Percentiles rank a stretch among this genome's conserved stretches.
Conservation (phyloP, 1,139 yeast species). For the Meyerozyma athensensis region DNA sequence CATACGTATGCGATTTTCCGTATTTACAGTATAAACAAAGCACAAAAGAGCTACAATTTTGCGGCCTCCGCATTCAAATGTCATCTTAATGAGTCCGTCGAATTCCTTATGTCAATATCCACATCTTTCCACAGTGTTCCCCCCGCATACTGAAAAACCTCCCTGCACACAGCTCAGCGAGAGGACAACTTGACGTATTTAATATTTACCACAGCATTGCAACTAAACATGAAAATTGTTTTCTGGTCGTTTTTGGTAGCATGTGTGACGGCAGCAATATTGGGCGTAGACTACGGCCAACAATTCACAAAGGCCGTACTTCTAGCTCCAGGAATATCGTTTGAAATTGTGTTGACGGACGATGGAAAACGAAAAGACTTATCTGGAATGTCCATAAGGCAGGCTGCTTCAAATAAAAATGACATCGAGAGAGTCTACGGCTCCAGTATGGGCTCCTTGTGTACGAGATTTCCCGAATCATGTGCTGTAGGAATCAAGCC, state of each 20-base stretch:
- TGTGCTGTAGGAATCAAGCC: constrained; percentile 67
- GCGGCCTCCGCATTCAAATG: too few relatives aligned
- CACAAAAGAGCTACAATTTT: too few relatives aligned
- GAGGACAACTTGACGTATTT: neutral
- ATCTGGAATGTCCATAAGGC: constrained; percentile 67
- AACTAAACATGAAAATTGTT: constrained; percentile 9
- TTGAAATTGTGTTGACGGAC: constrained; percentile 81
- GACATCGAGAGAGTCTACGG: constrained; percentile 77
- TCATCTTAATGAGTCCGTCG: too few relatives aligned
- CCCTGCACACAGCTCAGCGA: neutral
- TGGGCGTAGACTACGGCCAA: constrained; percentile 89
- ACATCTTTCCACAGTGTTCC: neutral
- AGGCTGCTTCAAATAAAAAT: constrained; percentile 24
- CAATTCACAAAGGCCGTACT: constrained; percentile 84
- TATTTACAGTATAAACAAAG: too few relatives aligned
- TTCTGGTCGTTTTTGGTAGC: constrained; percentile 12
- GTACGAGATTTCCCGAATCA: constrained; percentile 69
- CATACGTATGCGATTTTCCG: too few relatives aligned
- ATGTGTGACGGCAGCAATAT: constrained; percentile 48
- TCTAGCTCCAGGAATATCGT: constrained; percentile 86
- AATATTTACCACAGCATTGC: neutral
- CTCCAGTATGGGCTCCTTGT: constrained; percentile 63
- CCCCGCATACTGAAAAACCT: neutral
- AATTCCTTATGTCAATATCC: too few relatives aligned
- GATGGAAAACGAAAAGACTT: constrained; percentile 90